Percentiles rank a stretch among this genome's conserved stretches.
These are phyloP conservation scores for Pyricularia grisea DNA, from an alignment of 2,329 filamentous ascomycete genomes.

Conservation along the genomic window DNA sequence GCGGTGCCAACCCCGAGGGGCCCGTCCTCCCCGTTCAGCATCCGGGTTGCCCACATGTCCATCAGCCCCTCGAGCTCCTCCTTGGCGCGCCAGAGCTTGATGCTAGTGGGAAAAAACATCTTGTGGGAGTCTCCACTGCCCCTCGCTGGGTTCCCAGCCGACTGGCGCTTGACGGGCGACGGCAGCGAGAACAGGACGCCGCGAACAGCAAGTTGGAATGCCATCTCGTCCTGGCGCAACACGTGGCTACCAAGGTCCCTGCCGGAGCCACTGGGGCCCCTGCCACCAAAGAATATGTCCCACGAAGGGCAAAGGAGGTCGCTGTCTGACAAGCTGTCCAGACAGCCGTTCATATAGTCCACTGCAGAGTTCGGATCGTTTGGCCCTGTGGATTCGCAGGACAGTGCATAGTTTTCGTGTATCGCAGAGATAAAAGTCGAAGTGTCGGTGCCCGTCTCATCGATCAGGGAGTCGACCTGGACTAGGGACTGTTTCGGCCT, in stretches of 20 bases:
- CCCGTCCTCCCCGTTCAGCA: constrained; percentile 49
- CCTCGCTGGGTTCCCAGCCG: constrained; percentile 25
- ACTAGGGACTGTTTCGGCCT: constrained; percentile 57
- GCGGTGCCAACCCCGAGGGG: constrained; percentile 21
- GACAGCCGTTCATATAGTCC: constrained; percentile 74
- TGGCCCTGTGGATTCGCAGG: constrained; percentile 54
- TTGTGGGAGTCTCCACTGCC: constrained; percentile 57
- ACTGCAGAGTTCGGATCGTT: constrained; percentile 51
- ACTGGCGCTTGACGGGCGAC: constrained; percentile 69
- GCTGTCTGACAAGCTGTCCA: constrained; percentile 77
- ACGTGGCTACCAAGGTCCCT: constrained; percentile 58
- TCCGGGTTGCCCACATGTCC: constrained; percentile 55
- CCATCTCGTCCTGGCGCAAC: constrained; percentile 85
- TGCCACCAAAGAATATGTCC: constrained; percentile 56
- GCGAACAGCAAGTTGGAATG: constrained; percentile 82
- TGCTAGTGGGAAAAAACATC: constrained; percentile 85
- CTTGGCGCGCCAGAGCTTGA: constrained; percentile 73
- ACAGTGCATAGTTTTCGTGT: constrained; percentile 77
- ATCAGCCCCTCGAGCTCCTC: constrained; percentile 74
- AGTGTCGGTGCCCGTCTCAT: constrained; percentile 88
- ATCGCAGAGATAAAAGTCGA: constrained; percentile 28
- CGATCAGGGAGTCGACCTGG: constrained; percentile 66
- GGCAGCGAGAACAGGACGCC: constrained; percentile 81
- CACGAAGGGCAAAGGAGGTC: constrained; percentile 74
- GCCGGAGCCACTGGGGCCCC: constrained; percentile 24